phyloP scores from a whole-genome alignment of 192 early-diverging fungal genomes.

The Backusella mclennaniae region DNA sequence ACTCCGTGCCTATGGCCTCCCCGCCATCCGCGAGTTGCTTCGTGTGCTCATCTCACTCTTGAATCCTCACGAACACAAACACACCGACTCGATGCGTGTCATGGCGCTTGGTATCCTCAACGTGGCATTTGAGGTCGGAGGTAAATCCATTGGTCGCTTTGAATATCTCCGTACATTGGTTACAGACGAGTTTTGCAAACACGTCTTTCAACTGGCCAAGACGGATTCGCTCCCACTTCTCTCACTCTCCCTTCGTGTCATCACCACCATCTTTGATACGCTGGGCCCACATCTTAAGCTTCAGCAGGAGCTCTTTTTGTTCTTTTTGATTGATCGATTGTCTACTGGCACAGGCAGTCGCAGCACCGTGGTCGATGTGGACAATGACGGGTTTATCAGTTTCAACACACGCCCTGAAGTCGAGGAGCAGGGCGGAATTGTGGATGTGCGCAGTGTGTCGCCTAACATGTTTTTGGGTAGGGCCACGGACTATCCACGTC shows the following conservation, averaged over 20 bases:
- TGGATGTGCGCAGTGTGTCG: conserved; percentile 30
- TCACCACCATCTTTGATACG: conserved; percentile 72
- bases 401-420: conserved; percentile 15
- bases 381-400: conserved; percentile 29
- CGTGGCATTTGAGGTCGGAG: conserved; percentile 84
- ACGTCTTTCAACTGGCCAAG: conserved; percentile 71
- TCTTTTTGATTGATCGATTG: conserved; percentile 56
- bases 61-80: conserved; percentile 87
- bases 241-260: conserved; percentile 58
- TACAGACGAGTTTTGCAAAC: conserved; percentile 81
- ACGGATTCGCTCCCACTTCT: conserved; percentile 59
- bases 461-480: conserved; percentile 29
- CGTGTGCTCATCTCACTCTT: conserved; percentile 88
- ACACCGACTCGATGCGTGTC: conserved; percentile 92
- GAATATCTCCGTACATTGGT: conserved; percentile 67
- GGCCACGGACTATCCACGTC: conserved; percentile 14
- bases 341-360: conserved; percentile 34
- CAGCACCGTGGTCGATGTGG: conserved; percentile 1
- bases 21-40: conserved; percentile 86
- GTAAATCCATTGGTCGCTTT: conserved; percentile 66
- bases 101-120: conserved; percentile 88
- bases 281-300: conserved; percentile 65
- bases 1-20: conserved; percentile 67
- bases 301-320: conserved; percentile 78
- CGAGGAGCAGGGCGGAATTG: not conserved